Percentiles rank a stretch among this genome's conserved stretches.
phyloP scores from a whole-genome alignment of 805 yeast species.

The Lipomyces yamanashiensis region DNA sequence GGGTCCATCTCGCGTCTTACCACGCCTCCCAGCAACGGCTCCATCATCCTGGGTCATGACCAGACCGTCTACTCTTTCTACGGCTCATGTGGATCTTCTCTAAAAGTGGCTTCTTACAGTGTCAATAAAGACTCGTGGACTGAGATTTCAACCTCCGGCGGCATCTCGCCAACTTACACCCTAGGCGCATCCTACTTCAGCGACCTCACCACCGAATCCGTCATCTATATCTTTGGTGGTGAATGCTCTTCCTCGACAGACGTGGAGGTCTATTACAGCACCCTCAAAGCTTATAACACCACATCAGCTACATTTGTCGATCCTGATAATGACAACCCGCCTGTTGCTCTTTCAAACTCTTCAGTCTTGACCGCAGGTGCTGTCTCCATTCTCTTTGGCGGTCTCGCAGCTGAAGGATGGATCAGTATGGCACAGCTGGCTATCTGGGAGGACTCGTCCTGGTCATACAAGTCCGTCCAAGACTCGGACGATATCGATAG shows the following conservation, averaged over 20 bases:
- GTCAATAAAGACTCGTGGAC: slow-evolving; percentile 17
- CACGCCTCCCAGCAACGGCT: slow-evolving; percentile 41
- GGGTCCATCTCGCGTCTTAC: slow-evolving; percentile 35
- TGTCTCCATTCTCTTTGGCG: slow-evolving; percentile 58
- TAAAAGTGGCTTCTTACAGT: slow-evolving; percentile 18
- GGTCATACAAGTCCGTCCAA: slow-evolving; percentile 59
- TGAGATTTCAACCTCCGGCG: background rate
- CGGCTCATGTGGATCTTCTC: slow-evolving; percentile 35
- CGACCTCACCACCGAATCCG: slow-evolving; percentile 11
- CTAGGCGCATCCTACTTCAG: slow-evolving; percentile 19
- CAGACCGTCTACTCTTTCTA: slow-evolving; percentile 36
- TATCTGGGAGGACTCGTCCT: slow-evolving; percentile 64
- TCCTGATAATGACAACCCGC: slow-evolving; percentile 34
- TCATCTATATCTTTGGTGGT: slow-evolving; percentile 33
- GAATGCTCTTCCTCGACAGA: slow-evolving; percentile 19
- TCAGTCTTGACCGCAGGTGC: slow-evolving; percentile 34
- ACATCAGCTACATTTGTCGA: slow-evolving; percentile 10
- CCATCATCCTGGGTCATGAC: slow-evolving; percentile 40
- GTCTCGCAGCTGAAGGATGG: slow-evolving; percentile 67
- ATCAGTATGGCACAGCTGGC: slow-evolving; percentile 75
- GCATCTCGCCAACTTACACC: slow-evolving; percentile 11
- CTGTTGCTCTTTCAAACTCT: slow-evolving; percentile 41
- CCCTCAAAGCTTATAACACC: slow-evolving; percentile 24
- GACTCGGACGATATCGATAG: slow-evolving; percentile 51
- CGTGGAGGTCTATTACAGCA: slow-evolving; percentile 13